Conservation (phyloP, 257 asterid genomes). For the Gardenia jasminoides region DNA sequence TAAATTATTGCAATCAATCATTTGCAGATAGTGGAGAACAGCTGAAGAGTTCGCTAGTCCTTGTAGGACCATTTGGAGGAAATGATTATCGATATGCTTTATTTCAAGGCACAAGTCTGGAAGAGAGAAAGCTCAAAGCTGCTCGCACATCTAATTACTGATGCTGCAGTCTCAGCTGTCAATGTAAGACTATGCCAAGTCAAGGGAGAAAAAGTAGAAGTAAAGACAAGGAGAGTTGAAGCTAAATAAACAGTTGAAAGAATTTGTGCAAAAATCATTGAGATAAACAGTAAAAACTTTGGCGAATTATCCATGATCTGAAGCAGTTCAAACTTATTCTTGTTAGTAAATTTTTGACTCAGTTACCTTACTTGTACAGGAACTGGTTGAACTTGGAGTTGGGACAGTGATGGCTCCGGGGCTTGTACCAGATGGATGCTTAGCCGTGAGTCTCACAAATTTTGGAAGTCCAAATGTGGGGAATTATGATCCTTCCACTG, state of each 20-base stretch:
- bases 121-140: slow-evolving; percentile 13
- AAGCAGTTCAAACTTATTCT: not conserved
- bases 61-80: slow-evolving; percentile 58
- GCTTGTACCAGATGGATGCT: slow-evolving; percentile 16
- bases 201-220: not conserved
- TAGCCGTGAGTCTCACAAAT: slow-evolving; percentile 1
- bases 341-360: not conserved
- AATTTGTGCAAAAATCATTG: not conserved
- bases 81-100: slow-evolving; percentile 41
- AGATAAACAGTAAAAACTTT: not conserved
- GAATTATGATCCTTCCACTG: slow-evolving; percentile 5
- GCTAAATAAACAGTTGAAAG: no score
- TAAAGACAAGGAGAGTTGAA: not conserved
- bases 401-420: slow-evolving; percentile 7
- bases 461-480: not conserved
- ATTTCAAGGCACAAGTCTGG: slow-evolving; percentile 7
- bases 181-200: slow-evolving; percentile 17
- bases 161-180: not conserved
- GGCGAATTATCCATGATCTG: not conserved
- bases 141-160: not conserved
- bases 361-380: not conserved
- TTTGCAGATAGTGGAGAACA: slow-evolving; percentile 31
- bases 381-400: slow-evolving; percentile 14
- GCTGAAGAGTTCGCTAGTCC: slow-evolving; percentile 34
- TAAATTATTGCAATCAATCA: not conserved